Conservation (phyloP, 2,329 filamentous ascomycete genomes). For the Aspergillus transmontanensis region DNA sequence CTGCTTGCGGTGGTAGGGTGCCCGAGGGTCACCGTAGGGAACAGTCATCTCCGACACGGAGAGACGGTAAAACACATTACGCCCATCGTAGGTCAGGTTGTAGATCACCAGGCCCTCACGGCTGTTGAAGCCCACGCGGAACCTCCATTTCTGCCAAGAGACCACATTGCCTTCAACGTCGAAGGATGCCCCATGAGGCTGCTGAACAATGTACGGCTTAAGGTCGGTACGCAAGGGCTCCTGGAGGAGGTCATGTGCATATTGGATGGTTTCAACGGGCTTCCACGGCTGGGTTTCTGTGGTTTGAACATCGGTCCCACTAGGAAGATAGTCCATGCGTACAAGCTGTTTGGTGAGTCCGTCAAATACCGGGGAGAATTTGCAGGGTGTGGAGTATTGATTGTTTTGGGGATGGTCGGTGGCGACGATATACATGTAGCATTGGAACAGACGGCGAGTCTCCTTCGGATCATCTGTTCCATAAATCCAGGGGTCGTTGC, state of each 20-base stretch:
- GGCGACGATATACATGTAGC: conserved; percentile 42
- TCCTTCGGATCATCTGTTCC: conserved; percentile 48
- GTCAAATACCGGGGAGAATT: conserved; percentile 53
- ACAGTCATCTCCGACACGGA: conserved; percentile 69
- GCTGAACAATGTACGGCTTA: conserved; percentile 65
- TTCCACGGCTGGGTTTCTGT: conserved; percentile 60
- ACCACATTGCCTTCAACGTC: conserved; percentile 58
- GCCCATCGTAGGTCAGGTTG: conserved; percentile 63
- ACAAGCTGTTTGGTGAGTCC: conserved; percentile 64
- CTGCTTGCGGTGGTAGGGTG: conserved; percentile 69
- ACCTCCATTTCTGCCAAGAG: conserved; percentile 68
- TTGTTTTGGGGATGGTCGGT: conserved; percentile 41
- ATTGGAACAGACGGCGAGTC: conserved; percentile 42
- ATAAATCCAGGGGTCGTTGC: conserved; percentile 72
- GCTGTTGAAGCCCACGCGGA: conserved; percentile 64
- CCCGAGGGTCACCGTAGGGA: conserved; percentile 60
- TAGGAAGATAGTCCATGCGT: conserved; percentile 70
- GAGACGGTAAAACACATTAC: conserved; percentile 67
- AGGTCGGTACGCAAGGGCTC: conserved; percentile 63
- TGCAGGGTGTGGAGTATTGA: conserved; percentile 41
- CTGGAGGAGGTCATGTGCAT: conserved; percentile 65
- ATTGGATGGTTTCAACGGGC: conserved; percentile 54
- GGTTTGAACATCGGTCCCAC: conserved; percentile 63
- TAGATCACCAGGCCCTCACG: conserved; percentile 69
- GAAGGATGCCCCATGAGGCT: conserved; percentile 67